Evolutionary conservation across 768 basidiomycete genomes (phyloP).

Genomic region (Phylloporus sp.): DNA sequence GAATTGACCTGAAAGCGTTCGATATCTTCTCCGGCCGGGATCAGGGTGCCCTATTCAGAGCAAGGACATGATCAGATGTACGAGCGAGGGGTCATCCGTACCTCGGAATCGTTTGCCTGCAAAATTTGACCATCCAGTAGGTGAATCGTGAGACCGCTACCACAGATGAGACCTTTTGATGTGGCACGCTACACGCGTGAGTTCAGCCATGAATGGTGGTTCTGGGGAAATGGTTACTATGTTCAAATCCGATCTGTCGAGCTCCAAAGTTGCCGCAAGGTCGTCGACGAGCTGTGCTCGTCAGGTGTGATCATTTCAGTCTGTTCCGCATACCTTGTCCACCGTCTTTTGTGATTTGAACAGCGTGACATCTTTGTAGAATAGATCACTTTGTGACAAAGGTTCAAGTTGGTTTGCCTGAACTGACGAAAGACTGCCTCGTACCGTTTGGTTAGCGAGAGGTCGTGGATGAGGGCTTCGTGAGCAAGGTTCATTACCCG

Average conservation of each 20-base stretch:
- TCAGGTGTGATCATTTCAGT: background rate
- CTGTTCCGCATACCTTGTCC: slow-evolving; percentile 56
- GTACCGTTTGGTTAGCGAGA: slow-evolving; percentile 64
- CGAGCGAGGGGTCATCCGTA: slow-evolving; percentile 17
- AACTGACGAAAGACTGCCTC: slow-evolving; percentile 2
- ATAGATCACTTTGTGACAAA: slow-evolving; percentile 63
- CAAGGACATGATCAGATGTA: background rate
- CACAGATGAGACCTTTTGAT: slow-evolving; percentile 82
- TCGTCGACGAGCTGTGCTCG: slow-evolving; percentile 77
- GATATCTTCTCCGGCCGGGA: slow-evolving; percentile 75
- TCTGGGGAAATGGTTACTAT: slow-evolving; percentile 44
- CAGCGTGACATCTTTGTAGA: slow-evolving; percentile 75
- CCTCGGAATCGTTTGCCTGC: slow-evolving; percentile 54
- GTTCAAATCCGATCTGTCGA: slow-evolving; percentile 72
- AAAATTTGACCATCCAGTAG: slow-evolving; percentile 53
- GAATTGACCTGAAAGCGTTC: slow-evolving; percentile 50
- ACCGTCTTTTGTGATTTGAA: slow-evolving; percentile 78
- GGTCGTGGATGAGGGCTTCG: slow-evolving; percentile 50
- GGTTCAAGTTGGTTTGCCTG: slow-evolving; percentile 7
- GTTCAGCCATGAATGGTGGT: slow-evolving; percentile 7
- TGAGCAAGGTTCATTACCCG: slow-evolving; percentile 64
- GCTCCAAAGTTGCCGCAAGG: slow-evolving; percentile 73
- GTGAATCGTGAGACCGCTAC: slow-evolving; percentile 54
- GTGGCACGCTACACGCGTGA: slow-evolving; percentile 62
- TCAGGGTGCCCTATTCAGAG: slow-evolving; percentile 58